Conservation (phyloP, 208 protist genomes). For the Leishmania turanica region DNA sequence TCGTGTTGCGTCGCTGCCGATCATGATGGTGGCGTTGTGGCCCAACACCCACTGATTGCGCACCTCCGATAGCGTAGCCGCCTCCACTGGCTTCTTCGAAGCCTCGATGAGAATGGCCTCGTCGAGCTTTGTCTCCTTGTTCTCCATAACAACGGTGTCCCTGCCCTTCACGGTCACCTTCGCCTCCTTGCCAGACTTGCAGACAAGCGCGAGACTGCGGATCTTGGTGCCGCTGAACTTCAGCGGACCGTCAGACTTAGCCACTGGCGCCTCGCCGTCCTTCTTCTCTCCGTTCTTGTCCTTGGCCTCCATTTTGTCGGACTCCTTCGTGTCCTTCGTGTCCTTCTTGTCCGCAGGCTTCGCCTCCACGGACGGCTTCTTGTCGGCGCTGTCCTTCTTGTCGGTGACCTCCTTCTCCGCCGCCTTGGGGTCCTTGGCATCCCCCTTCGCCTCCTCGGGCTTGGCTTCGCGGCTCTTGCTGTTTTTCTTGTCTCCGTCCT, state of each 20-base stretch:
- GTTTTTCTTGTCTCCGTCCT: conserved; percentile 17
- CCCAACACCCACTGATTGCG: conserved; percentile 61
- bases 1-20: conserved; percentile 41
- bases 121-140: conserved; percentile 51
- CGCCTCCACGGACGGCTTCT: conserved; percentile 14
- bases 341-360: neutral
- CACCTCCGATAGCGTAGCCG: conserved; percentile 45
- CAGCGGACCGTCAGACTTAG: conserved; percentile 14
- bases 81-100: conserved; percentile 38
- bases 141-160: conserved; percentile 35
- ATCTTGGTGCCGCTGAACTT: conserved; percentile 45
- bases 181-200: conserved; percentile 36
- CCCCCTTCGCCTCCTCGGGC: conserved; percentile 26
- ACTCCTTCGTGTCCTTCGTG: conserved; percentile 4
- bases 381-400: conserved; percentile 16
- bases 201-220: conserved; percentile 36
- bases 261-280: conserved; percentile 15
- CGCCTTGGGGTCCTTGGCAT: conserved; percentile 17
- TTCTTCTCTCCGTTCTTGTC: conserved; percentile 18
- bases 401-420: conserved; percentile 21
- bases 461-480: neutral
- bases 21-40: conserved; percentile 59
- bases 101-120: conserved; percentile 52
- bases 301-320: conserved; percentile 31
- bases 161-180: conserved; percentile 52